phyloP scores from a whole-genome alignment of 345 rosid species.

The Euphorbia lathyris region DNA sequence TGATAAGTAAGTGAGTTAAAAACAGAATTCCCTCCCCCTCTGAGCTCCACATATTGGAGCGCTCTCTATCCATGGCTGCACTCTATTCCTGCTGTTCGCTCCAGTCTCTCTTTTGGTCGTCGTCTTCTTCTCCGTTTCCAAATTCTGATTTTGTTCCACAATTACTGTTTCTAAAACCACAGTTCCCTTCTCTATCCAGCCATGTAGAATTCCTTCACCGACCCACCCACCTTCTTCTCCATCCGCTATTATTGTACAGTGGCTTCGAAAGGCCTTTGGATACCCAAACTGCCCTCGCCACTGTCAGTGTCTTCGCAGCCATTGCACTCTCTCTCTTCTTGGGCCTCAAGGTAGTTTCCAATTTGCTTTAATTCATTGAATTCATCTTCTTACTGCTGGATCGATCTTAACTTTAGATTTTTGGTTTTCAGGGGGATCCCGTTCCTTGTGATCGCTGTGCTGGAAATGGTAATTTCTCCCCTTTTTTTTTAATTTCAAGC shows the following conservation, averaged over 20 bases:
- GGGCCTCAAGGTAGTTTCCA: slow-evolving; percentile 61
- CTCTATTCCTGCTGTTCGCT: slow-evolving; percentile 15
- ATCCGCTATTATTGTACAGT: slow-evolving; percentile 47
- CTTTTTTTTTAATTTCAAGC: neutral
- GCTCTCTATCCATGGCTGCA: slow-evolving; percentile 53
- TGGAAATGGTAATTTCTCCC: slow-evolving; percentile 60
- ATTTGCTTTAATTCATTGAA: neutral
- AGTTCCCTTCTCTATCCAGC: slow-evolving; percentile 23
- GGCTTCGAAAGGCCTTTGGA: slow-evolving; percentile 58
- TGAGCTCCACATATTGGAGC: slow-evolving; percentile 34
- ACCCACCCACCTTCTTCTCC: slow-evolving; percentile 35
- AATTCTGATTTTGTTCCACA: slow-evolving; percentile 21
- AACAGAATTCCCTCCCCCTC: neutral
- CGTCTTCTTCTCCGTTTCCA: slow-evolving; percentile 15
- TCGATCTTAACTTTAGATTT: neutral
- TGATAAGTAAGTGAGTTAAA: no score
- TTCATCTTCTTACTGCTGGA: neutral
- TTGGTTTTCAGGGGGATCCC: slow-evolving; percentile 77
- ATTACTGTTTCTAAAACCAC: slow-evolving; percentile 15
- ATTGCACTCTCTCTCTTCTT: slow-evolving; percentile 76
- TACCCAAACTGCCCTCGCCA: slow-evolving; percentile 69
- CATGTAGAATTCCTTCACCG: slow-evolving; percentile 22
- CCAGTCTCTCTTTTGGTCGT: slow-evolving; percentile 15
- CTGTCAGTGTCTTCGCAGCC: slow-evolving; percentile 75
- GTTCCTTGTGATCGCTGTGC: slow-evolving; percentile 88